Percentiles rank a stretch among this genome's conserved stretches.
Conservation (phyloP, 345 rosid genomes). For the Acer yangbiense region DNA sequence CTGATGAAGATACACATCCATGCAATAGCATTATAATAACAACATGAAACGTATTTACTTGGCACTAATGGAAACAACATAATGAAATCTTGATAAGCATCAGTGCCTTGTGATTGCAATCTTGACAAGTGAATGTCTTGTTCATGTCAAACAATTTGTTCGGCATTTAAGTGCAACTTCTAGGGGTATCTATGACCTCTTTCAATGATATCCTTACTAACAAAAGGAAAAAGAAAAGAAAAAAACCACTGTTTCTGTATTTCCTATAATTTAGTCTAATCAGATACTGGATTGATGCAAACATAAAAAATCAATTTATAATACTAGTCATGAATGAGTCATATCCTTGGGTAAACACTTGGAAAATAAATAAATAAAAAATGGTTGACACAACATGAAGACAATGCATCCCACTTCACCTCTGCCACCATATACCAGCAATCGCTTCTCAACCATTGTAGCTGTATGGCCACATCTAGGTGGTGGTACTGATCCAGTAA, state of each 20-base stretch:
- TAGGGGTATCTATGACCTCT: background rate
- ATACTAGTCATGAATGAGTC: background rate
- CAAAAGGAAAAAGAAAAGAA: background rate
- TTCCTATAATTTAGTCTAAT: background rate
- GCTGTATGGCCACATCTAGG: constrained; percentile 99
- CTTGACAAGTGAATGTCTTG: background rate
- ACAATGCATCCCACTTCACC: constrained; percentile 40
- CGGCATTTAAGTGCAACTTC: background rate
- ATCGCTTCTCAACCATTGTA: constrained; percentile 92
- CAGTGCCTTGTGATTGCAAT: background rate
- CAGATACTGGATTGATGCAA: background rate
- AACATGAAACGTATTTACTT: background rate
- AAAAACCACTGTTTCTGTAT: background rate
- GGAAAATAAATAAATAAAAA: background rate
- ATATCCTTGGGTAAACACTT: constrained; percentile 7
- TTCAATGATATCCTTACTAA: background rate
- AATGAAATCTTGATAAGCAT: background rate
- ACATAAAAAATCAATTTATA: background rate
- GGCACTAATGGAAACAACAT: background rate
- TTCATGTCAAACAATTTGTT: background rate
- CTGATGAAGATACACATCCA: background rate
- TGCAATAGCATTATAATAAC: background rate
- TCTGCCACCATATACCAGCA: constrained; percentile 97
- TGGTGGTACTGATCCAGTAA: constrained; percentile 78
- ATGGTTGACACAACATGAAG: background rate